phyloP scores from a whole-genome alignment of 192 early-diverging fungal species.

The Funneliformis mosseae region DNA sequence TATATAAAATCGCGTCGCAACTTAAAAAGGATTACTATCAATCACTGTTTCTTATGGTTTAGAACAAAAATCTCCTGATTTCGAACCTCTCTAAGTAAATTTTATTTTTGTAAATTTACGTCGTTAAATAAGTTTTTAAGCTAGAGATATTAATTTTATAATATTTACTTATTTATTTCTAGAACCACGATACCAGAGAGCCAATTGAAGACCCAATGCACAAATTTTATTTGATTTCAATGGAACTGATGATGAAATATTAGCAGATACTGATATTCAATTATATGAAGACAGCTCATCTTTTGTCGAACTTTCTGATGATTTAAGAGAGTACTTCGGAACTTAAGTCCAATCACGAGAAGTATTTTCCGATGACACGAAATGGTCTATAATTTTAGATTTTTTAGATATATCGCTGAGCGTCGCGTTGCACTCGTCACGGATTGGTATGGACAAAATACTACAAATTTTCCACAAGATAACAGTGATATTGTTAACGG shows the following conservation, averaged over 20 bases:
- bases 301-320: constrained; percentile 1
- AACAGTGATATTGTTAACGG: constrained; percentile 27
- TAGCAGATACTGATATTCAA: constrained; percentile 4
- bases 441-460: constrained; percentile 29
- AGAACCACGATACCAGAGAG: constrained; percentile 11
- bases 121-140: neutral
- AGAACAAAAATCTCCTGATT: constrained; percentile 2
- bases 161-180: neutral
- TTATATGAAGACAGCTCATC: neutral
- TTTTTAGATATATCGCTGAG: constrained; percentile 22
- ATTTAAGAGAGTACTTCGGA: constrained; percentile 23
- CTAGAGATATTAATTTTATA: neutral
- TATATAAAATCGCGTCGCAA: constrained; percentile 3
- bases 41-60: neutral
- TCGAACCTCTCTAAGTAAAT: neutral
- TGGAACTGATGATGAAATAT: neutral
- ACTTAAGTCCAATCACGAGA: neutral
- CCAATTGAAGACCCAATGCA: neutral
- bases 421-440: constrained; percentile 12
- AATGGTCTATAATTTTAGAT: constrained; percentile 16
- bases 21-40: constrained; percentile 1
- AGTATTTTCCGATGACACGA: constrained; percentile 1
- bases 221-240: neutral
- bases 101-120: no score
- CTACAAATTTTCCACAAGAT: constrained; percentile 23